Evolutionary conservation across 805 yeast genomes (phyloP).

Genomic region (Lipomyces chichibuensis): DNA sequence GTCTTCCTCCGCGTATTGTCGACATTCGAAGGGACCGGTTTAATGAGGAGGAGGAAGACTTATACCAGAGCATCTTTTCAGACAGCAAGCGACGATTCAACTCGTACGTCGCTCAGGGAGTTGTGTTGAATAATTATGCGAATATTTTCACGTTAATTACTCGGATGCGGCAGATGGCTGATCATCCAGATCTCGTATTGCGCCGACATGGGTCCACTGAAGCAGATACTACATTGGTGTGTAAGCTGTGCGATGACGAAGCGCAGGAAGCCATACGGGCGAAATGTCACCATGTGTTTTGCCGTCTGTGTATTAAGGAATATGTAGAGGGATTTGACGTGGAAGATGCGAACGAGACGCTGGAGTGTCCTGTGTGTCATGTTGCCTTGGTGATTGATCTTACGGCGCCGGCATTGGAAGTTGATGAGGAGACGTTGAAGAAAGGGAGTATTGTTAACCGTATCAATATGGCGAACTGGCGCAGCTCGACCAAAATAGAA

Average conservation of each 20-base stretch:
- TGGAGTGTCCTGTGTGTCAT: constrained; percentile 96
- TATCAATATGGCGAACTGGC: constrained; percentile 82
- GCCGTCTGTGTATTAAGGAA: constrained; percentile 89
- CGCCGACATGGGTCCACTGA: constrained; percentile 58
- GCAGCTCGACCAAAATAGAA: constrained; percentile 93
- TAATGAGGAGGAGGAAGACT: constrained; percentile 93
- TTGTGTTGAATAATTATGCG: constrained; percentile 93
- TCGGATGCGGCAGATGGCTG: constrained; percentile 96
- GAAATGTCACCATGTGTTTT: constrained; percentile 90
- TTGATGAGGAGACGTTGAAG: constrained; percentile 60
- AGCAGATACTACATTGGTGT: constrained; percentile 60
- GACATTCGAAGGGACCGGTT: constrained; percentile 84
- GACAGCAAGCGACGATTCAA: constrained; percentile 86
- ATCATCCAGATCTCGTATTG: constrained; percentile 94
- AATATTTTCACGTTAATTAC: constrained; percentile 95
- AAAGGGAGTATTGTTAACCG: constrained; percentile 77
- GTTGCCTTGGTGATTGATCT: constrained; percentile 89
- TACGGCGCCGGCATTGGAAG: constrained; percentile 75
- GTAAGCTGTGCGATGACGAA: constrained; percentile 95
- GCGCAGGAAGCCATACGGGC: constrained; percentile 97
- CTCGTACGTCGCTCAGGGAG: constrained; percentile 94
- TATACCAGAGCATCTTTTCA: constrained; percentile 83
- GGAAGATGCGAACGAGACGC: constrained; percentile 55
- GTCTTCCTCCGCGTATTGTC: constrained; percentile 93
- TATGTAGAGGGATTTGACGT: constrained; percentile 68